Evolutionary conservation across 78 protist genomes (phyloP).

Genomic region (Speleostelium caveatum): DNA sequence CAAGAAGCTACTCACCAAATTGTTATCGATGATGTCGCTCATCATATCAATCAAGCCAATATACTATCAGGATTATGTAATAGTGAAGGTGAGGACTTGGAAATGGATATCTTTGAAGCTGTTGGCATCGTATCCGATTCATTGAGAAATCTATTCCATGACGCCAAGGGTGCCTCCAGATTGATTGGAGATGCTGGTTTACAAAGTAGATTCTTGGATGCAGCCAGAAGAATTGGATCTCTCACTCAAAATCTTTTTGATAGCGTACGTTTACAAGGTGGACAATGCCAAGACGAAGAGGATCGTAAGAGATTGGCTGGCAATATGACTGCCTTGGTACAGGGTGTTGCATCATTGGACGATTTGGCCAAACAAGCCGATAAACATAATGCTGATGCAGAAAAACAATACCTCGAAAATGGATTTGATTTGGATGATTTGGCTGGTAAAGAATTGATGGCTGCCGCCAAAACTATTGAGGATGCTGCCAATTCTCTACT

Average conservation of each 20-base stretch:
- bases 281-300: conserved; percentile 80
- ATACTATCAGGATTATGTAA: conserved; percentile 15
- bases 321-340: not conserved
- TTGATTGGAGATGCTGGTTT: conserved; percentile 28
- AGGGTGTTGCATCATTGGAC: conserved; percentile 30
- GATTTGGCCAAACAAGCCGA: conserved; percentile 31
- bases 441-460: conserved; percentile 78
- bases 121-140: conserved; percentile 26
- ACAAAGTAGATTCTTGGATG: conserved; percentile 58
- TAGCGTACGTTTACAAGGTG: conserved; percentile 58
- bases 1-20: conserved; percentile 72
- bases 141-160: conserved; percentile 55
- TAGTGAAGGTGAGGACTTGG: conserved; percentile 44
- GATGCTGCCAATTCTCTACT: conserved; percentile 78
- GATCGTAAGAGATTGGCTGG: conserved; percentile 45
- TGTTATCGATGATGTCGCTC: conserved; percentile 48
- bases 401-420: conserved; percentile 8
- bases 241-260: conserved; percentile 68
- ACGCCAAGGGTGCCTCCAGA: conserved; percentile 65
- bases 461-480: conserved; percentile 85
- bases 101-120: conserved; percentile 58
- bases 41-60: conserved; percentile 45
- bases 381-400: not conserved
- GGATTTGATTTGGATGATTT: conserved; percentile 82
- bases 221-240: conserved; percentile 57